Conservation (phyloP, 2,329 filamentous ascomycete genomes). For the Colletotrichum tamarilloi region DNA sequence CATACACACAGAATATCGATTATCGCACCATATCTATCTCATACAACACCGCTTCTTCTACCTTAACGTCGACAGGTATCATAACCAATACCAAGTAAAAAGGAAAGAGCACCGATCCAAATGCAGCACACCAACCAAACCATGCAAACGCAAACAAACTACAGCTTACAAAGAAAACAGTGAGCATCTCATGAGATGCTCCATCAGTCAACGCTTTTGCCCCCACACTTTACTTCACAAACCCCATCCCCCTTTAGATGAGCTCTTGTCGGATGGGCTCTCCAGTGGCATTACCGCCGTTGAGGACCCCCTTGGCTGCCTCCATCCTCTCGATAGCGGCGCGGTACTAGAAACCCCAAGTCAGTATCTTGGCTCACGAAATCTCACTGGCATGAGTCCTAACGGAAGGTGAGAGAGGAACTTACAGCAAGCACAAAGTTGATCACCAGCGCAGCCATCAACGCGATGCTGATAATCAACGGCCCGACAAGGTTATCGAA, state of each 20-base stretch:
- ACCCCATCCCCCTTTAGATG: constrained; percentile 30
- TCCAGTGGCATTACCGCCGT: constrained; percentile 8
- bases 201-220: background rate
- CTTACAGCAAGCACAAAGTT: constrained; percentile 91
- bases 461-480: constrained; percentile 80
- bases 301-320: background rate
- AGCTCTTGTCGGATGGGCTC: constrained; percentile 44
- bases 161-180: background rate
- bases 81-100: background rate
- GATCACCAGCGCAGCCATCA: constrained; percentile 81
- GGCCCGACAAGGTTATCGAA: constrained; percentile 93
- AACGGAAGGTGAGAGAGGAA: too few species aligned
- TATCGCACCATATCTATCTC: background rate
- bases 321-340: constrained; percentile 30
- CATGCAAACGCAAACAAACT: background rate
- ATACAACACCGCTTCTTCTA: background rate
- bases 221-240: background rate
- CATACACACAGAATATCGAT: background rate
- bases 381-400: too few species aligned
- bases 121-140: background rate
- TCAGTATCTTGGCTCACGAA: background rate
- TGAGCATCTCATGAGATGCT: background rate
- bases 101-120: background rate
- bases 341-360: constrained; percentile 8
- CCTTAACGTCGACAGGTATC: background rate